A percentile compares a stretch with the other conserved stretches of the same genome.
phyloP scores from a whole-genome alignment of 2,329 filamentous ascomycete species.

The Fusarium continuum region DNA sequence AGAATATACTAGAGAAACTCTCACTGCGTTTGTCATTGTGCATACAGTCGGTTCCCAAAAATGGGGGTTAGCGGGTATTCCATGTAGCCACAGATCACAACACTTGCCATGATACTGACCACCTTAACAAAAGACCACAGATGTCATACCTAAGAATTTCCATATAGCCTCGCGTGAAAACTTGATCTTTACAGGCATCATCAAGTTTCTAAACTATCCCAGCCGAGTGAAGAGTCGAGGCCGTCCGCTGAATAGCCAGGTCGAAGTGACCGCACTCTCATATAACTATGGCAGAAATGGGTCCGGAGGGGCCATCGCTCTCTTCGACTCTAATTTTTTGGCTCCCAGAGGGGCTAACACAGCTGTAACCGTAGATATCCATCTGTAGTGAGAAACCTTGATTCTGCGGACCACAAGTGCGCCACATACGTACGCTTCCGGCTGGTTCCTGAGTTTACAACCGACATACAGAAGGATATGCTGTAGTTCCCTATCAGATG shows the following conservation, averaged over 20 bases:
- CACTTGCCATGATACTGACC: too few relatives aligned
- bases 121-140: too few relatives aligned
- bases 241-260: neutral
- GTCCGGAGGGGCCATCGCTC: neutral
- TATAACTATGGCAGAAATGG: neutral
- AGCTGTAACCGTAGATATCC: too few relatives aligned
- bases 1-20: too few relatives aligned
- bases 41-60: too few relatives aligned
- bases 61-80: too few relatives aligned
- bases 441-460: neutral
- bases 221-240: neutral
- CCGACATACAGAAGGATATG: neutral
- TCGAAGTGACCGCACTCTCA: neutral
- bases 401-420: neutral
- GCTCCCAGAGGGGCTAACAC: too few relatives aligned
- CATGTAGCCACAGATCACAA: neutral
- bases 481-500: too few relatives aligned
- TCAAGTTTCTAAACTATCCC: neutral
- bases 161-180: neutral
- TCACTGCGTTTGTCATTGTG: too few relatives aligned
- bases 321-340: neutral
- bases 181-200: neutral
- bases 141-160: neutral
- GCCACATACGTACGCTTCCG: neutral
- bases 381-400: neutral